Conservation (phyloP, 495 filamentous ascomycete species). For the Glarea lozoyensis region DNA sequence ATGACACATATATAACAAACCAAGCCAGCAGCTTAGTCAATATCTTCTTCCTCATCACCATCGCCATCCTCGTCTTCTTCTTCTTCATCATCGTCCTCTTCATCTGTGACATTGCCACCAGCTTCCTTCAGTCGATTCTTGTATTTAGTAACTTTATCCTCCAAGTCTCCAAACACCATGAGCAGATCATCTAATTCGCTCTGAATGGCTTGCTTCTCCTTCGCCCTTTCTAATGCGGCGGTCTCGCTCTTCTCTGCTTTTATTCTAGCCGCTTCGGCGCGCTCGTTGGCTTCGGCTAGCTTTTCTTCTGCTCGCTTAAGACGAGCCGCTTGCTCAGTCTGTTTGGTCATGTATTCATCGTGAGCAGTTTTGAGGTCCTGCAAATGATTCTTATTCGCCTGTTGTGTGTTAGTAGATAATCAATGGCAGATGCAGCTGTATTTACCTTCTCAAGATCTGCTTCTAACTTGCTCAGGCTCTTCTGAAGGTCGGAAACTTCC, state of each 20-base stretch:
- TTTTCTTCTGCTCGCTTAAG: constrained; percentile 24
- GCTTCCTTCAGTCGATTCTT: constrained; percentile 68
- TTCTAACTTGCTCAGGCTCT: constrained; percentile 13
- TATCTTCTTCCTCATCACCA: constrained; percentile 18
- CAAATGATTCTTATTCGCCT: constrained; percentile 42
- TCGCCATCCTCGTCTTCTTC: constrained; percentile 52
- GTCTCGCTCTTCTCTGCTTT: constrained; percentile 22
- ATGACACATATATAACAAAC: background rate
- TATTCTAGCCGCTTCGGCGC: constrained; percentile 22
- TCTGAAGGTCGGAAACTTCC: constrained; percentile 18
- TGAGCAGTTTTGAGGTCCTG: constrained; percentile 51
- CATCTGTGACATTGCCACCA: constrained; percentile 69
- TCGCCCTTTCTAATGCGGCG: constrained; percentile 46
- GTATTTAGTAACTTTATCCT: constrained; percentile 71
- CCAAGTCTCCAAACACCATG: constrained; percentile 82
- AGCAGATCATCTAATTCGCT: constrained; percentile 74
- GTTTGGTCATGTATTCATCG: constrained; percentile 42
- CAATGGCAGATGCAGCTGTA: background rate
- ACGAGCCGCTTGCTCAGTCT: constrained; percentile 34
- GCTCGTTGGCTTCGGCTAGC: constrained; percentile 15
- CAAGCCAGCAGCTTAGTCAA: background rate
- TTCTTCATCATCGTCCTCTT: constrained; percentile 62
- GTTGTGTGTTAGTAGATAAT: constrained; percentile 5
- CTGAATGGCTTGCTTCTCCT: constrained; percentile 55
- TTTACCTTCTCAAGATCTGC: constrained; percentile 19